Conservation (phyloP, 2,329 filamentous ascomycete species). For the Amphichorda felina region DNA sequence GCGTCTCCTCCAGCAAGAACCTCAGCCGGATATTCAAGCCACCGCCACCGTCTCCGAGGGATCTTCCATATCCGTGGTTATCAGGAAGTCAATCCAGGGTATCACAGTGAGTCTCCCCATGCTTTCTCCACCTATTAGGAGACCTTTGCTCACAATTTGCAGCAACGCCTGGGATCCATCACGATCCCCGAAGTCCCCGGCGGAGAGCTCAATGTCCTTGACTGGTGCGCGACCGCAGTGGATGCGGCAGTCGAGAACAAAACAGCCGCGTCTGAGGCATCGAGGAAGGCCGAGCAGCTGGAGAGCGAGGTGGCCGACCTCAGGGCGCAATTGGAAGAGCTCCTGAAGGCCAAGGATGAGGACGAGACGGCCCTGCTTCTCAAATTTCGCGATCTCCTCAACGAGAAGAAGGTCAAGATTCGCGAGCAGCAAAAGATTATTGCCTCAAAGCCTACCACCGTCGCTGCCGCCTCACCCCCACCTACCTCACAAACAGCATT, state of each 20-base stretch:
- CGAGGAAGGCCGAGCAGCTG: slow-evolving; percentile 30
- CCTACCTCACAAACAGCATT: slow-evolving; percentile 8
- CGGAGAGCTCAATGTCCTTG: slow-evolving; percentile 50
- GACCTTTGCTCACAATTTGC: background rate
- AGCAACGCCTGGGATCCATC: slow-evolving; percentile 62
- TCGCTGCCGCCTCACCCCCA: slow-evolving; percentile 6
- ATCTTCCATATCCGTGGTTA: slow-evolving; percentile 42
- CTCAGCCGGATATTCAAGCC: slow-evolving; percentile 42
- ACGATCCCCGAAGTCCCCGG: slow-evolving; percentile 34
- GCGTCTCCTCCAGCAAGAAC: slow-evolving; percentile 40
- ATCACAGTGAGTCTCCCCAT: slow-evolving; percentile 45
- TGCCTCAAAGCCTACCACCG: slow-evolving; percentile 24
- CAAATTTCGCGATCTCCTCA: slow-evolving; percentile 60
- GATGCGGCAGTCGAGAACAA: slow-evolving; percentile 32
- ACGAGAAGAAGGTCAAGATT: slow-evolving; percentile 73
- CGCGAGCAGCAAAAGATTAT: slow-evolving; percentile 58
- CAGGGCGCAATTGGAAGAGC: slow-evolving; percentile 50
- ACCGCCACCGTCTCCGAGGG: slow-evolving; percentile 45
- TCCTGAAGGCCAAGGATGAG: slow-evolving; percentile 52
- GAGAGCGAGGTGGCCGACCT: slow-evolving; percentile 46
- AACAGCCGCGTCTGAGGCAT: slow-evolving; percentile 28
- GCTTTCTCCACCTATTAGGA: background rate
- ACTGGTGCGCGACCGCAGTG: slow-evolving; percentile 55
- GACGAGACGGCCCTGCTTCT: slow-evolving; percentile 55
- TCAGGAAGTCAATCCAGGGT: slow-evolving; percentile 54